phyloP scores from a whole-genome alignment of 176 grass and related monocot species.

The Tillandsia leiboldiana region DNA sequence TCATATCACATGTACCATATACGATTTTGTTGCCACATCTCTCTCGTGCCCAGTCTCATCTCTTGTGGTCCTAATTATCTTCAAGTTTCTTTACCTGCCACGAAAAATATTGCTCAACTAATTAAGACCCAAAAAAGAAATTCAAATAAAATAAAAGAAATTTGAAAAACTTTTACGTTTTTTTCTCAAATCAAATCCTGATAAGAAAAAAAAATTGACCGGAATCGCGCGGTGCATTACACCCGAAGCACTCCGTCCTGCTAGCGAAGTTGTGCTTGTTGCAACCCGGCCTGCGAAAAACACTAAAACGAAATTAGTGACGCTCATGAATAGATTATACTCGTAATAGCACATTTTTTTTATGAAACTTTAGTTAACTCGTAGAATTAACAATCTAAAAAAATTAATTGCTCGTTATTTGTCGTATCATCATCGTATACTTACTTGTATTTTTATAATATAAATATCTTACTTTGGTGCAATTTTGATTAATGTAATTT shows the following conservation, averaged over 20 bases:
- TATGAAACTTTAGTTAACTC: neutral
- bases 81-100: constrained; percentile 18
- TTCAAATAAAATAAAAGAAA: neutral
- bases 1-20: constrained; percentile 1
- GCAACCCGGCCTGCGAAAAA: constrained; percentile 59
- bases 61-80: neutral
- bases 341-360: neutral
- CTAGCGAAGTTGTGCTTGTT: constrained; percentile 94
- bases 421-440: too few relatives aligned
- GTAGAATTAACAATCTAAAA: too few relatives aligned
- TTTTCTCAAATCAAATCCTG: neutral
- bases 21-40: neutral
- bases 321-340: neutral
- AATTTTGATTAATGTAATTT: too few relatives aligned
- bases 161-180: neutral
- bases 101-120: neutral
- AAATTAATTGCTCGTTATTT: too few relatives aligned
- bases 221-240: constrained; percentile 57
- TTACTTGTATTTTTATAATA: too few relatives aligned
- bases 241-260: constrained; percentile 72
- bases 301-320: neutral
- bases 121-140: neutral
- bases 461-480: too few relatives aligned
- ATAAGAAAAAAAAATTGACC: constrained; percentile 28
- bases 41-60: neutral